phyloP scores from a whole-genome alignment of 805 yeast species.

The Candida tallmaniae region DNA sequence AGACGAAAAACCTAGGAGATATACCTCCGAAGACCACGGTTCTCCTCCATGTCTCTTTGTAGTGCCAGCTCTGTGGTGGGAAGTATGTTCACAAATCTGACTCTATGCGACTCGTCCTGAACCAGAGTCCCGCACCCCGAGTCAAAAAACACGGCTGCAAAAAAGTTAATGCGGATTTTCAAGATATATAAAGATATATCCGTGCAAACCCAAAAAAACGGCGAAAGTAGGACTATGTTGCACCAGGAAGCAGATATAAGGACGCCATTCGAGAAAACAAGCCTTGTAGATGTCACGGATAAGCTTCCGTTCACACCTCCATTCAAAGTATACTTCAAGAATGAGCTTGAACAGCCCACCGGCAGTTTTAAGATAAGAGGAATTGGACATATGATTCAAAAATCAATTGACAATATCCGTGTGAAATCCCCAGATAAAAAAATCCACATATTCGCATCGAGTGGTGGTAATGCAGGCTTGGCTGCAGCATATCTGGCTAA shows the following conservation, averaged over 20 bases:
- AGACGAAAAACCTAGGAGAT: no score
- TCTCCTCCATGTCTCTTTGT: no score
- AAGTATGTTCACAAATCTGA: no score
- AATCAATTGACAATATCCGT: slow-evolving; percentile 24
- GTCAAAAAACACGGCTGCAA: no score
- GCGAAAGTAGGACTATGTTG: no score
- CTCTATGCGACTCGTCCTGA: no score
- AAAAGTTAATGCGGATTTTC: no score
- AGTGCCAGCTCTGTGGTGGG: no score
- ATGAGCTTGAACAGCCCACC: slow-evolving; percentile 53
- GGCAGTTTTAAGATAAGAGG: slow-evolving; percentile 59
- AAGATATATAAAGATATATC: no score
- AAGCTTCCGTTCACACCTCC: slow-evolving; percentile 28
- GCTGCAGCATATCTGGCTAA: slow-evolving; percentile 30
- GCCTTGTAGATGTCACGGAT: slow-evolving; percentile 36
- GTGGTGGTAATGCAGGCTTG: slow-evolving; percentile 36
- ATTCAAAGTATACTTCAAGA: slow-evolving; percentile 43
- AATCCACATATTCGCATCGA: slow-evolving; percentile 23
- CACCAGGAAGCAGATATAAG: not conserved
- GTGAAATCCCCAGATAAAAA: slow-evolving; percentile 15
- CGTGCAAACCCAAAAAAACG: no score
- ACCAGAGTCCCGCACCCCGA: no score
- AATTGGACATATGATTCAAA: slow-evolving; percentile 43
- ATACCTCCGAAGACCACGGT: no score
- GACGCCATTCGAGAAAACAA: slow-evolving; percentile 23